Evolutionary conservation across 2,329 filamentous ascomycete species (phyloP).

Genomic region (Cercospora sojina): DNA sequence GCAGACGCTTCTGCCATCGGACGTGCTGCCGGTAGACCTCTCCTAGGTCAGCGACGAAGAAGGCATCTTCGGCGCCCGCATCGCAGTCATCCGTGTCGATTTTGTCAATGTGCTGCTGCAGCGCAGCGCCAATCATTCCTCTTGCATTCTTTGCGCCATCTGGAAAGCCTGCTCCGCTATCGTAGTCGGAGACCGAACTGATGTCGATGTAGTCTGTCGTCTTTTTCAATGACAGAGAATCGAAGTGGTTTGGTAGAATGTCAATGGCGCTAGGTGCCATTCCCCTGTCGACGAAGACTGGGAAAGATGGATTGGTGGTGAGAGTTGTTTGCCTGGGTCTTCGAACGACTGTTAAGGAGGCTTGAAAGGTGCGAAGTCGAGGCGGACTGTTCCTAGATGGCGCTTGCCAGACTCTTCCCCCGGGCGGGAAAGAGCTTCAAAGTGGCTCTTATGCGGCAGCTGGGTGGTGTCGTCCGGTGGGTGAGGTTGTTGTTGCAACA

Average conservation of each 20-base stretch:
- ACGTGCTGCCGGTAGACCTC: conserved; percentile 98
- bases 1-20: conserved; percentile 93
- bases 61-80: conserved; percentile 92
- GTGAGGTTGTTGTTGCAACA: conserved; percentile 48
- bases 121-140: conserved; percentile 79
- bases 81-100: conserved; percentile 87
- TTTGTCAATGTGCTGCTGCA: conserved; percentile 78
- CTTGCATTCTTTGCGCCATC: conserved; percentile 61
- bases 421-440: conserved; percentile 92
- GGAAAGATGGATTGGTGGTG: conserved; percentile 17
- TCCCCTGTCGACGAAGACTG: conserved; percentile 47
- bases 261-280: conserved; percentile 70
- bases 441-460: conserved; percentile 99
- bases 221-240: conserved; percentile 41
- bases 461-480: conserved; percentile 61
- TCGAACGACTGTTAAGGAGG: conserved; percentile 72
- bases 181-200: conserved; percentile 26
- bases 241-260: conserved; percentile 44
- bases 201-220: conserved; percentile 26
- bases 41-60: conserved; percentile 96
- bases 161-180: conserved; percentile 40
- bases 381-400: conserved; percentile 64
- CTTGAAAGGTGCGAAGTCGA: conserved; percentile 89
- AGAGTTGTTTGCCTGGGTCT: conserved; percentile 25
- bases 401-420: conserved; percentile 99